phyloP scores from a whole-genome alignment of 495 filamentous ascomycete genomes.

The Podospora pseudopauciseta region DNA sequence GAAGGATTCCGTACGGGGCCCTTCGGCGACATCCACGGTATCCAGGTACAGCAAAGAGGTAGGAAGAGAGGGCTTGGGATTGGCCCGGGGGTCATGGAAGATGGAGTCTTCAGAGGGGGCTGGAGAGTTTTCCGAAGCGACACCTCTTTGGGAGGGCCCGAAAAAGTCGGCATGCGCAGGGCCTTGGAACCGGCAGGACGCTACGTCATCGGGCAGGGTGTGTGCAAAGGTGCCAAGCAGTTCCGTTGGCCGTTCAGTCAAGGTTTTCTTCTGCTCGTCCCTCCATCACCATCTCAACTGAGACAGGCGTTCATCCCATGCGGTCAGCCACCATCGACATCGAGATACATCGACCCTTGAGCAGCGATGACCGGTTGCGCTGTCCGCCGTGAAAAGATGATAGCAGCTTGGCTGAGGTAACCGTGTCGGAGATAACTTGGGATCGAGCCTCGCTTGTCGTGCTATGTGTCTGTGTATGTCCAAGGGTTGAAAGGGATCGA shows the following conservation, averaged over 20 bases:
- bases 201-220: conserved; percentile 25
- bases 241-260: neutral
- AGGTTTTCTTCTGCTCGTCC: neutral
- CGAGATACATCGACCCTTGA: neutral
- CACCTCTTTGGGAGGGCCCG: neutral
- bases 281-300: neutral
- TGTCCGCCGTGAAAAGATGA: neutral
- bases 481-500: neutral
- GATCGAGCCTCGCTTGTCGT: neutral
- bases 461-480: neutral
- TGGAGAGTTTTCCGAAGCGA: neutral
- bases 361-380: neutral
- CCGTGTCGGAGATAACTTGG: neutral
- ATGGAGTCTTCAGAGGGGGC: neutral
- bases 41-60: too few species aligned
- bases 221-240: neutral
- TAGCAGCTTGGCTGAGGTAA: neutral
- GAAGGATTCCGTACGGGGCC: neutral
- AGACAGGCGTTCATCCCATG: neutral
- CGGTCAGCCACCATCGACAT: neutral
- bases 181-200: conserved; percentile 19
- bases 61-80: neutral
- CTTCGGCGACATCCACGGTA: neutral
- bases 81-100: neutral
- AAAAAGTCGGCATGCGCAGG: conserved; percentile 12